Evolutionary conservation across 805 yeast species (phyloP), one percentile per base, ranked within the genome.

Genomic region (Ogataea paraovalis): DNA sequence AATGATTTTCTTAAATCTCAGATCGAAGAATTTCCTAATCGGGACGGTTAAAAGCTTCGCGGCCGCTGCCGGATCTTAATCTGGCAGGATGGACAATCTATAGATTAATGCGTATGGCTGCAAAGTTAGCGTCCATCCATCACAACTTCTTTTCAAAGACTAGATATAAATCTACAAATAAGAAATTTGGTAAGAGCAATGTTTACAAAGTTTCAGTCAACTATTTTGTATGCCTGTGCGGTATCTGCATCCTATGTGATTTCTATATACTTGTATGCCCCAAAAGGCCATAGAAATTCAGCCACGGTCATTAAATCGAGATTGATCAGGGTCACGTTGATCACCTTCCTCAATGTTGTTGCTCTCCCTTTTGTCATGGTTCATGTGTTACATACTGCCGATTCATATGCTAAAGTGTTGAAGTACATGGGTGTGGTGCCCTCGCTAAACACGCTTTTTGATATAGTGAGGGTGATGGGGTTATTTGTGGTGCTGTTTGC

Each of bases 211-310:
- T 19, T 28, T 5, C 9, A 14, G 3, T 5, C 14, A 10, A 62
- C 67, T 2, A 42, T 59, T 9, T n/a, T 48, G 0, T 54, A 69
- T 5, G 61, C 75, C 0, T 28, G 67, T 0, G 39, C 60, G 0
- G 59, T 78, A 3, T 74, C 85, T 1, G 46, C 66, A 12, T 64
- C 73, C 3, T 81, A 79, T 57, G 84, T 81, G 14, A 55, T 62
- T 3, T 68, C 65, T 25, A 64, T 80, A 14, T 73, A 73, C 52
- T 44, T 65, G 37, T 47, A 45, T 8, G 54, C 61, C 3, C 50
- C 51, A 7, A 8, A 39, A 18, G 58, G 64, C 5, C 48, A 55
- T 13, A 58, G 86, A 30, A 69, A 80, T 57, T 73, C 78, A 37
- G 70, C 72, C 0, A 41, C 18, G 0, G 75, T 79, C 4, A 69